These are phyloP conservation scores for Olyra latifolia DNA, from an alignment of 176 grass and related monocot genomes.

Conservation along the genomic window DNA sequence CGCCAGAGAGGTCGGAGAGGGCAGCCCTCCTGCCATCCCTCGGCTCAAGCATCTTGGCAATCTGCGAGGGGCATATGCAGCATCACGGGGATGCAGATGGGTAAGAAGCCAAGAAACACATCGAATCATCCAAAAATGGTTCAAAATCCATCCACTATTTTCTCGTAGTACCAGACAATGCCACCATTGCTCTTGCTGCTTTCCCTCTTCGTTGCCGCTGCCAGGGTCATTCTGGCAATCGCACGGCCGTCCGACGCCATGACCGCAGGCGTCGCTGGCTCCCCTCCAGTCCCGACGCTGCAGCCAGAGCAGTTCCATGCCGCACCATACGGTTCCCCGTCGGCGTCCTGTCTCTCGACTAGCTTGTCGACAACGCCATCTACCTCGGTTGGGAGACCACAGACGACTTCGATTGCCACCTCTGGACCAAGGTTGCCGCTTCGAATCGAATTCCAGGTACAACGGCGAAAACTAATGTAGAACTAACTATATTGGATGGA, in stretches of 20 bases:
- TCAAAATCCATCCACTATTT: no score
- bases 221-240: background rate
- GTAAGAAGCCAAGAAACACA: no score
- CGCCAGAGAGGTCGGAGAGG: no score
- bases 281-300: constrained; percentile 27
- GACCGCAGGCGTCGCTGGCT: background rate
- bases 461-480: no score
- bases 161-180: no score
- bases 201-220: background rate
- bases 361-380: constrained; percentile 47
- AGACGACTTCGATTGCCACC: constrained; percentile 66
- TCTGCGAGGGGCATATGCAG: no score
- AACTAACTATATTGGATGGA: no score
- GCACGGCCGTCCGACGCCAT: background rate
- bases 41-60: no score
- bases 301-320: constrained; percentile 86
- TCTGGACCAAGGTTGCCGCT: constrained; percentile 76
- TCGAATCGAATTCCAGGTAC: no score
- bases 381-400: constrained; percentile 59
- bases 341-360: constrained; percentile 52
- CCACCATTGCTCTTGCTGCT: background rate
- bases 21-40: no score
- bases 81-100: no score
- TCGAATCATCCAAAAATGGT: no score
- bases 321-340: constrained; percentile 54